These are phyloP conservation scores for Leccinum uliginosum DNA, from an alignment of 768 basidiomycete genomes.

Conservation along the genomic window DNA sequence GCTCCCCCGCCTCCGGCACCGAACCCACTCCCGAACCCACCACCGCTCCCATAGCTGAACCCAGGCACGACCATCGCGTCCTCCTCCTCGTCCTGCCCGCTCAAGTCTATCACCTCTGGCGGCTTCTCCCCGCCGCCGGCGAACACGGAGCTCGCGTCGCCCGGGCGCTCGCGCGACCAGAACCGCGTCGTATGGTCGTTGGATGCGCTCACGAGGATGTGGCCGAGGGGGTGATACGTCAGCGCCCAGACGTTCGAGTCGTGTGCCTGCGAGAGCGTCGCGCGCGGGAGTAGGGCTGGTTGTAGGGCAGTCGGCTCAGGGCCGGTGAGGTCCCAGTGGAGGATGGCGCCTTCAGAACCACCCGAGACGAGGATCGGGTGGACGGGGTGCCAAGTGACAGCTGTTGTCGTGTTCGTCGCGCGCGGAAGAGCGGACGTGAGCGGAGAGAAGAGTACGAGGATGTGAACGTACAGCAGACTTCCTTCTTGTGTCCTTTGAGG, in stretches of 20 bases:
- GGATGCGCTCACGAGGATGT: conserved; percentile 89
- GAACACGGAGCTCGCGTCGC: conserved; percentile 76
- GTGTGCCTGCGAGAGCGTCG: conserved; percentile 91
- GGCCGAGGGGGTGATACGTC: conserved; percentile 92
- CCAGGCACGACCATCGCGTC: conserved; percentile 67
- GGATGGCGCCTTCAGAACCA: conserved; percentile 88
- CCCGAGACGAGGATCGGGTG: conserved; percentile 92
- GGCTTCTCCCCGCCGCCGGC: conserved; percentile 83
- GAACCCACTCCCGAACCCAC: conserved; percentile 12
- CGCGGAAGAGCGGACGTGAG: not conserved
- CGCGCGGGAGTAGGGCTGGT: conserved; percentile 56
- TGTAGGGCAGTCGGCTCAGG: conserved; percentile 40
- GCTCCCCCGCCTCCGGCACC: conserved; percentile 16
- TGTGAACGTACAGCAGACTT: conserved; percentile 81
- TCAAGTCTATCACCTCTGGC: conserved; percentile 56
- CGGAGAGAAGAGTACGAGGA: not conserved
- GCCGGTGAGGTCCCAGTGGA: conserved; percentile 90
- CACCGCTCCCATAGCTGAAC: conserved; percentile 42
- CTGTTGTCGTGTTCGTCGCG: conserved; percentile 34
- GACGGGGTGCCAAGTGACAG: conserved; percentile 93
- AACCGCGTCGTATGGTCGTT: conserved; percentile 99
- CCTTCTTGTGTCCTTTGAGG: conserved; percentile 95
- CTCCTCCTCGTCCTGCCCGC: conserved; percentile 68
- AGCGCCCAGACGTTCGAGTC: conserved; percentile 97
- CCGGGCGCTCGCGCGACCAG: conserved; percentile 90